A percentile compares a stretch with the other conserved stretches of the same genome.
phyloP scores from a whole-genome alignment of 2,329 filamentous ascomycete species.

The Basipetospora chlamydospora region DNA sequence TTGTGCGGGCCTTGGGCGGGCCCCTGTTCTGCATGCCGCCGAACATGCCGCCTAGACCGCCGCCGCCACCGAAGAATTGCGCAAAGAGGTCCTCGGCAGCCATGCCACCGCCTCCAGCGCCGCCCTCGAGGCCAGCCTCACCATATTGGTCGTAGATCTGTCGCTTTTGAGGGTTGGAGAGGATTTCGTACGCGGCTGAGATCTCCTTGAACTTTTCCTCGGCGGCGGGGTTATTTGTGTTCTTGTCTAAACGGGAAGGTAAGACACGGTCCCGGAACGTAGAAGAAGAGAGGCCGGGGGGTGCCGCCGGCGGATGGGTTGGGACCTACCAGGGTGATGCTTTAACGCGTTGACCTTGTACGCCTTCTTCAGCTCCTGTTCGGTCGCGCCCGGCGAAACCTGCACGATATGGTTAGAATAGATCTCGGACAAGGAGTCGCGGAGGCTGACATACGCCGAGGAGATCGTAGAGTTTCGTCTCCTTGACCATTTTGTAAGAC shows the following conservation, averaged over 20 bases:
- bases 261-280: too few species aligned
- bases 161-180: slow-evolving; percentile 86
- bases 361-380: slow-evolving; percentile 78
- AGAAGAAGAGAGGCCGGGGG: too few species aligned
- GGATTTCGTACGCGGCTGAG: slow-evolving; percentile 87
- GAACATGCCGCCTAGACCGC: slow-evolving; percentile 59
- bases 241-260: slow-evolving; percentile 62
- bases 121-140: slow-evolving; percentile 88
- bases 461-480: slow-evolving; percentile 65
- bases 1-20: slow-evolving; percentile 80
- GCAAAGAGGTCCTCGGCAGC: slow-evolving; percentile 92
- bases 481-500: slow-evolving; percentile 58
- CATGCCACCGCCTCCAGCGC: slow-evolving; percentile 69
- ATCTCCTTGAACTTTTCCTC: slow-evolving; percentile 98
- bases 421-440: background rate
- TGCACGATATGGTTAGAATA: slow-evolving; percentile 19
- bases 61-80: slow-evolving; percentile 81
- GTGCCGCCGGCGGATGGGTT: background rate
- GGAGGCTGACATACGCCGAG: slow-evolving; percentile 49
- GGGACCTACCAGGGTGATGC: slow-evolving; percentile 60
- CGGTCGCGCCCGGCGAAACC: slow-evolving; percentile 67
- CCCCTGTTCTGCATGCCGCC: slow-evolving; percentile 67
- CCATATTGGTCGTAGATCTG: slow-evolving; percentile 93
- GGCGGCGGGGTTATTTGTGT: slow-evolving; percentile 79
- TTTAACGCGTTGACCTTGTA: slow-evolving; percentile 76